Evolutionary conservation across 2,329 filamentous ascomycete genomes (phyloP).

Genomic region (Ophiocordyceps unilateralis): DNA sequence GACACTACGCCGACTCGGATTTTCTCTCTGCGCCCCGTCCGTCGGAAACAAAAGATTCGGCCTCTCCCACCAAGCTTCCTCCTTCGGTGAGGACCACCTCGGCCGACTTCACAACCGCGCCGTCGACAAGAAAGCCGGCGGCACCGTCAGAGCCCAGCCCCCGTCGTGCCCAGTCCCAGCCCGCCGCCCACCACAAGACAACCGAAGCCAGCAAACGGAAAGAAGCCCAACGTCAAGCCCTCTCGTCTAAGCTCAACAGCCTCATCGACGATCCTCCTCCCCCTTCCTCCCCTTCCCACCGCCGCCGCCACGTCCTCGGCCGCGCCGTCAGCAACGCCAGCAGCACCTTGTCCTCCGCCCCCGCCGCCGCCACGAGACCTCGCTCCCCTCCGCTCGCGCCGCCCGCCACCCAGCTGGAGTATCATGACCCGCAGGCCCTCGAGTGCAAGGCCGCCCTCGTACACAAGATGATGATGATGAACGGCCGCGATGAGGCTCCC

Average conservation of each 20-base stretch:
- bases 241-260: slow-evolving; percentile 24
- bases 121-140: slow-evolving; percentile 1
- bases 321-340: slow-evolving; percentile 37
- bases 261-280: slow-evolving; percentile 13
- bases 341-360: slow-evolving; percentile 24
- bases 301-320: slow-evolving; percentile 35
- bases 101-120: too few relatives aligned
- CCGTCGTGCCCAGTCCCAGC: neutral
- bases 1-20: slow-evolving; percentile 10
- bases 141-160: neutral
- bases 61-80: slow-evolving; percentile 5
- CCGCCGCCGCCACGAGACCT: slow-evolving; percentile 20
- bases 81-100: too few relatives aligned
- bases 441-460: slow-evolving; percentile 25
- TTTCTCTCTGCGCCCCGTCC: too few relatives aligned
- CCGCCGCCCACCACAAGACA: neutral
- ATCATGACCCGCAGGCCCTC: slow-evolving; percentile 31
- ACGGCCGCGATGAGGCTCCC: too few relatives aligned
- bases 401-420: slow-evolving; percentile 34
- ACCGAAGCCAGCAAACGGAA: slow-evolving; percentile 3
- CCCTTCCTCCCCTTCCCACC: slow-evolving; percentile 5
- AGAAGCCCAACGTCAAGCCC: slow-evolving; percentile 20
- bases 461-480: slow-evolving; percentile 21
- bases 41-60: too few relatives aligned
- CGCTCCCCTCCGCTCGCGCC: slow-evolving; percentile 14